Percentiles rank a stretch among this genome's conserved stretches.
These are phyloP conservation scores for Penicillium cosmopolitanum DNA, from an alignment of 495 filamentous ascomycete species.

Conservation along the genomic window DNA sequence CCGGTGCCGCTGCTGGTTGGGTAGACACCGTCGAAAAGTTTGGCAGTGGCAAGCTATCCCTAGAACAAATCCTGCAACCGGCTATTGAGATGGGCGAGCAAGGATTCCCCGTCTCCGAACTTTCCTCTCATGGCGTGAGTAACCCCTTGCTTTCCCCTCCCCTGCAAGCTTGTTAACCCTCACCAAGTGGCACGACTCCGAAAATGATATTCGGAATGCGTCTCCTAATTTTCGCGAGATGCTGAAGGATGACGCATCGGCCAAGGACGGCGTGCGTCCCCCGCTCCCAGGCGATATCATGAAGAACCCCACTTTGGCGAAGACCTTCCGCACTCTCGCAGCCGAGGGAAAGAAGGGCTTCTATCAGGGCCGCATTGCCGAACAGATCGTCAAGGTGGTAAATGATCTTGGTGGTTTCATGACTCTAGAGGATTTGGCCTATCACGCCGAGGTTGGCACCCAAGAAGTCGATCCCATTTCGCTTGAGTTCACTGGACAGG, in stretches of 20 bases:
- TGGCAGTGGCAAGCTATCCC: slow-evolving; percentile 79
- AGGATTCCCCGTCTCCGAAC: slow-evolving; percentile 86
- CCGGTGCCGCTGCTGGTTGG: slow-evolving; percentile 94
- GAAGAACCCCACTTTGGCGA: slow-evolving; percentile 79
- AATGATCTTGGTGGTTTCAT: slow-evolving; percentile 77
- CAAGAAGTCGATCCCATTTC: slow-evolving; percentile 84
- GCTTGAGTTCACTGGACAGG: slow-evolving; percentile 73
- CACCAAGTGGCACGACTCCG: slow-evolving; percentile 67
- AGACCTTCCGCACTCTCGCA: slow-evolving; percentile 80
- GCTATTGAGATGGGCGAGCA: slow-evolving; percentile 87
- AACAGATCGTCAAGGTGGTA: slow-evolving; percentile 77
- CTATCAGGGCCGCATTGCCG: slow-evolving; percentile 82
- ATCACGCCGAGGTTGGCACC: slow-evolving; percentile 72
- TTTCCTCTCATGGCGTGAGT: slow-evolving; percentile 73
- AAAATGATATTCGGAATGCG: slow-evolving; percentile 62
- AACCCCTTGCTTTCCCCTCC: neutral
- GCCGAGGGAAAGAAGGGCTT: slow-evolving; percentile 86
- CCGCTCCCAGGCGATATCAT: slow-evolving; percentile 87
- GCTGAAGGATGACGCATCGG: slow-evolving; percentile 71
- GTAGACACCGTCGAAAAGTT: slow-evolving; percentile 89
- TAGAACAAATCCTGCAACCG: slow-evolving; percentile 79
- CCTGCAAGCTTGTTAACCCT: slow-evolving; percentile 2
- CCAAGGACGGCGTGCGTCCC: slow-evolving; percentile 66
- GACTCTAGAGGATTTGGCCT: slow-evolving; percentile 75
- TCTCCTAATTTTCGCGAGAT: slow-evolving; percentile 86